These are phyloP conservation scores for Nemophila menziesii DNA, from an alignment of 257 asterid genomes.

Conservation along the genomic window DNA sequence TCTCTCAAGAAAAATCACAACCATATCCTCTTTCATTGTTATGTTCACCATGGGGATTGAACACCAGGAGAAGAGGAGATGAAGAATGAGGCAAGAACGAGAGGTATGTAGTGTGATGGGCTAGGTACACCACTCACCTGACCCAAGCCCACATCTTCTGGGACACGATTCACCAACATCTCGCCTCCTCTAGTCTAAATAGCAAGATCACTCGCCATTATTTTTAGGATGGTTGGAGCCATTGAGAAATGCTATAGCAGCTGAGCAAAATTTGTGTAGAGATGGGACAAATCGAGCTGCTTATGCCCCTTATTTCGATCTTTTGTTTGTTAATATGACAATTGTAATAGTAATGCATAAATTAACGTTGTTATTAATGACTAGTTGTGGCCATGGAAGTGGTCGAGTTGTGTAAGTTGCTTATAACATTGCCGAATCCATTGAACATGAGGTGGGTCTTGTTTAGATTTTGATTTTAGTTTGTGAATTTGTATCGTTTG, in stretches of 20 bases:
- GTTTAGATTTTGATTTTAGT: not conserved
- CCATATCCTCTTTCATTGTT: too few relatives aligned
- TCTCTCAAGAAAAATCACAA: too few relatives aligned
- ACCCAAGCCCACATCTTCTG: too few relatives aligned
- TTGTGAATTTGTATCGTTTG: not conserved
- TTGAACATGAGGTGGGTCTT: slow-evolving; percentile 77
- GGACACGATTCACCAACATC: too few relatives aligned
- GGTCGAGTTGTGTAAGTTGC: slow-evolving; percentile 81
- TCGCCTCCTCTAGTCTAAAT: too few relatives aligned
- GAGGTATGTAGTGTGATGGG: too few relatives aligned
- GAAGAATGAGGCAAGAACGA: too few relatives aligned
- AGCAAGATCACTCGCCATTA: too few relatives aligned
- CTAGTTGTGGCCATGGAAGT: slow-evolving; percentile 62
- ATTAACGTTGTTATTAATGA: slow-evolving; percentile 77
- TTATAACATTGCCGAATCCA: slow-evolving; percentile 65
- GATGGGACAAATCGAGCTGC: slow-evolving; percentile 39
- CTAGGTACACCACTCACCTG: too few relatives aligned
- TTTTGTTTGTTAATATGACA: slow-evolving; percentile 86
- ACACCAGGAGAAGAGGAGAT: too few relatives aligned
- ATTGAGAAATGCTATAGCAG: slow-evolving; percentile 62
- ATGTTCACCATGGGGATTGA: too few relatives aligned
- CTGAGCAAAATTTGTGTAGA: slow-evolving; percentile 58
- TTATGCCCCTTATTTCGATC: slow-evolving; percentile 50
- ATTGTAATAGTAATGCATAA: slow-evolving; percentile 94
- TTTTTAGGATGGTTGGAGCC: slow-evolving; percentile 98